phyloP scores from a whole-genome alignment of 257 asterid species.

The Forsythia suspensa region DNA sequence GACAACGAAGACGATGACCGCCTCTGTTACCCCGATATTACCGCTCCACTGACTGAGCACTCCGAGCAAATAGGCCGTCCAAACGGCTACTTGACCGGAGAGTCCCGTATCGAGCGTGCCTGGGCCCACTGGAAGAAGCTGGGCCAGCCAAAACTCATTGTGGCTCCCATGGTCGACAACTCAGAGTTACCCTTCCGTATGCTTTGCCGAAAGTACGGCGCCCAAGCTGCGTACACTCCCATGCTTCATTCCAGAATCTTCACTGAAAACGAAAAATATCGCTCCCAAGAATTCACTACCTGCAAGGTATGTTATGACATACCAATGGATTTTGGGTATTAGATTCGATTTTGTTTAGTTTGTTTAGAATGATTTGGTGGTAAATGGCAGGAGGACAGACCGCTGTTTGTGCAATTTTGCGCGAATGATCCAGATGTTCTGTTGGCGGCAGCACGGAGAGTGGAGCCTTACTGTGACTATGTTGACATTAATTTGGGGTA shows the following conservation, averaged over 20 bases:
- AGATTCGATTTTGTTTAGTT: not conserved
- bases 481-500: constrained; percentile 97
- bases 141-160: constrained; percentile 72
- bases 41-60: constrained; percentile 22
- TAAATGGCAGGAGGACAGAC: constrained; percentile 83
- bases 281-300: constrained; percentile 79
- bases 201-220: constrained; percentile 95
- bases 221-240: constrained; percentile 95
- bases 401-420: constrained; percentile 93
- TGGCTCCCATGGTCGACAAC: constrained; percentile 98
- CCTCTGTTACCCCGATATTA: constrained; percentile 41
- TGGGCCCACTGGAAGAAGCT: constrained; percentile 89
- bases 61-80: constrained; percentile 44
- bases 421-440: constrained; percentile 89
- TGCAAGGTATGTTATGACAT: constrained; percentile 55
- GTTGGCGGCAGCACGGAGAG: constrained; percentile 86
- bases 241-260: constrained; percentile 95
- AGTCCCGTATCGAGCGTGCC: constrained; percentile 75
- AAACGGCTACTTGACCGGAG: constrained; percentile 63
- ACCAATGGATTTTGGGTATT: not conserved
- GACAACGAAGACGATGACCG: constrained; percentile 38
- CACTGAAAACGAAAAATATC: constrained; percentile 71
- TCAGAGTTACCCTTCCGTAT: constrained; percentile 95
- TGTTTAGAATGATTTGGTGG: constrained; percentile 4
- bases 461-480: constrained; percentile 81